Conservation (phyloP, 768 basidiomycete species). For the Postia placenta region DNA sequence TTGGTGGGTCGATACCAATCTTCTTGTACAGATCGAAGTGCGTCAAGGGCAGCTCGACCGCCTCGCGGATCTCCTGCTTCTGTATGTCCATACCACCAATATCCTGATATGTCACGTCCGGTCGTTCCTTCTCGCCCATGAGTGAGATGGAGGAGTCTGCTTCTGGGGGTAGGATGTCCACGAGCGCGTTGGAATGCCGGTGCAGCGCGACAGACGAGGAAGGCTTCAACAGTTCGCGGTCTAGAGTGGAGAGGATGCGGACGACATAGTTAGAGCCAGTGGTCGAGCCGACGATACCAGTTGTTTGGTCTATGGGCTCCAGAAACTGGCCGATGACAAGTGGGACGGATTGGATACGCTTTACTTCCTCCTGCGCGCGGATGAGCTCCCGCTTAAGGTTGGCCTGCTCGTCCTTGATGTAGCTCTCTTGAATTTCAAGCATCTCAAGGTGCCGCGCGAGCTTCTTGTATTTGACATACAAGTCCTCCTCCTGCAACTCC, state of each 20-base stretch:
- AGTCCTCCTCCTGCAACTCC: constrained; percentile 83
- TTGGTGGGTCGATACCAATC: constrained; percentile 98
- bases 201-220: constrained; percentile 98
- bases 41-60: constrained; percentile 93
- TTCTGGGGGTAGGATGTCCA: constrained; percentile 97
- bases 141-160: constrained; percentile 96
- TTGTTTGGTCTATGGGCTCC: constrained; percentile 96
- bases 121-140: constrained; percentile 91
- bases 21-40: constrained; percentile 98
- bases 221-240: constrained; percentile 95
- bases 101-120: constrained; percentile 89
- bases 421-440: constrained; percentile 90
- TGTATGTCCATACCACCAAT: constrained; percentile 97
- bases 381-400: constrained; percentile 97
- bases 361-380: constrained; percentile 98
- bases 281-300: constrained; percentile 95
- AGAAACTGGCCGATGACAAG: constrained; percentile 99
- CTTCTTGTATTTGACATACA: constrained; percentile 97
- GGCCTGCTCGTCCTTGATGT: constrained; percentile 98
- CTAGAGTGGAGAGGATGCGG: constrained; percentile 92
- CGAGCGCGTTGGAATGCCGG: constrained; percentile 96
- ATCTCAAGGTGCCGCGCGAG: constrained; percentile 93
- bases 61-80: constrained; percentile 98
- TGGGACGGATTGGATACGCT: constrained; percentile 97
- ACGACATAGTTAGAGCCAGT: constrained; percentile 99